Conservation (phyloP, 495 filamentous ascomycete species). For the Daldinia concentrica region DNA sequence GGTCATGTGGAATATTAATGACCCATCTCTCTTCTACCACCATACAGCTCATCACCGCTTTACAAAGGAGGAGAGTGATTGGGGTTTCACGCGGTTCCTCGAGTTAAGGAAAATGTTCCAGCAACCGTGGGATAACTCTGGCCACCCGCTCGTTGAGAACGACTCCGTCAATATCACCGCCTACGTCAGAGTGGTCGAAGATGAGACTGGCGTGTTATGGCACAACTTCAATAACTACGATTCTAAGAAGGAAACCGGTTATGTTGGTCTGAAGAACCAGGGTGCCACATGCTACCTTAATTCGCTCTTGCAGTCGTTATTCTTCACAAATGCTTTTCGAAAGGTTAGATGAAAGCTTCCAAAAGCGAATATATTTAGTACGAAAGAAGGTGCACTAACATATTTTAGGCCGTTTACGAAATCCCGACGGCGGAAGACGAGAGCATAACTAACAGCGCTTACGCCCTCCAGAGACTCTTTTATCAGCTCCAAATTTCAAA, state of each 20-base stretch:
- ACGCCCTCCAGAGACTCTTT: conserved; percentile 92
- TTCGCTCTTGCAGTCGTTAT: conserved; percentile 94
- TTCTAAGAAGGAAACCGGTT: conserved; percentile 97
- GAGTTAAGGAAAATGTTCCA: conserved; percentile 86
- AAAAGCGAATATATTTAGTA: not conserved
- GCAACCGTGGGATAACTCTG: conserved; percentile 64
- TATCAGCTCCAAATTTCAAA: conserved; percentile 89
- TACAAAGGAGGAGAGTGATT: conserved; percentile 95
- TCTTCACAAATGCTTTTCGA: conserved; percentile 96
- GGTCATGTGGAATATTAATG: conserved; percentile 91
- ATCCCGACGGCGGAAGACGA: conserved; percentile 90
- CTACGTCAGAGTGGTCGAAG: conserved; percentile 92
- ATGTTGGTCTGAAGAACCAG: conserved; percentile 96
- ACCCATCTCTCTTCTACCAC: conserved; percentile 77
- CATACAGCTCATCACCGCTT: conserved; percentile 87
- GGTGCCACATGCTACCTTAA: conserved; percentile 99
- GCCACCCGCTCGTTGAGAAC: conserved; percentile 87
- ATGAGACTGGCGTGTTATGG: conserved; percentile 98
- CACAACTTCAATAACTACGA: conserved; percentile 99
- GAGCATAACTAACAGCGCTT: conserved; percentile 86
- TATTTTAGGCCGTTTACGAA: conserved; percentile 85
- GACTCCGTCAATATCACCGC: conserved; percentile 88
- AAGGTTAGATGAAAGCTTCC: conserved; percentile 65
- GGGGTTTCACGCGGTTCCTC: conserved; percentile 95
- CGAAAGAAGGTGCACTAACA: conserved; percentile 13